Evolutionary conservation across 805 yeast genomes (phyloP).

Genomic region (Ogataea nonfermentans): DNA sequence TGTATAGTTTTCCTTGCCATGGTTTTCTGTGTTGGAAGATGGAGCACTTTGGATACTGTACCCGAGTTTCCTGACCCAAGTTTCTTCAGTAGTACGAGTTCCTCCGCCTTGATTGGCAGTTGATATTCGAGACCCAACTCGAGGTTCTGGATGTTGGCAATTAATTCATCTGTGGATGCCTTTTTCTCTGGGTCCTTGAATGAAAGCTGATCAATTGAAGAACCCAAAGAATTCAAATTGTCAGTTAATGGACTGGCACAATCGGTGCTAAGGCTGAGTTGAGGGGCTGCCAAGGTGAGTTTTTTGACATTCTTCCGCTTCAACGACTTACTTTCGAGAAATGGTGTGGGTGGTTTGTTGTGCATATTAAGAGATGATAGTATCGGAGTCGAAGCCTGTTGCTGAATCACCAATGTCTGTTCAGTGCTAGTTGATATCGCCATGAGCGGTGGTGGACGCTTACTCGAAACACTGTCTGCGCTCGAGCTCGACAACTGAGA

Average conservation of each 20-base stretch:
- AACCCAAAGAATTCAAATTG: conserved; percentile 6
- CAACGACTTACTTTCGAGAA: conserved; percentile 39
- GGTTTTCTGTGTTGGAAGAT: conserved; percentile 79
- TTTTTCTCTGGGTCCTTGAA: conserved; percentile 32
- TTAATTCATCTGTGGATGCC: conserved; percentile 36
- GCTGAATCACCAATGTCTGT: conserved; percentile 9
- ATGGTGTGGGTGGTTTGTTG: conserved; percentile 20
- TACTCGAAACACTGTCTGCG: conserved; percentile 1
- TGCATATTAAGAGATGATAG: conserved; percentile 10
- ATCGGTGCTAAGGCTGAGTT: neutral
- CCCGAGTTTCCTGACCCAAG: conserved; percentile 96
- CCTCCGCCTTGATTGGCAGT: conserved; percentile 55
- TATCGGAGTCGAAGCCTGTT: conserved; percentile 3
- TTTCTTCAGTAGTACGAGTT: conserved; percentile 69
- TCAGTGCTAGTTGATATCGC: neutral
- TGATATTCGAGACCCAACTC: conserved; percentile 56
- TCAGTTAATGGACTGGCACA: neutral
- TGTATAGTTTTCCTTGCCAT: conserved; percentile 91
- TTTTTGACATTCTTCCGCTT: conserved; percentile 60
- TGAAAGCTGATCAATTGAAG: conserved; percentile 20
- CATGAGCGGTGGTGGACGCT: conserved; percentile 17
- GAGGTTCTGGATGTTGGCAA: conserved; percentile 45
- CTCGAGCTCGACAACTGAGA: conserved; percentile 8
- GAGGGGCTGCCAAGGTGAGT: conserved; percentile 38
- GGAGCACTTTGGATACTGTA: conserved; percentile 82